Conservation (phyloP, 805 yeast species). For the Metschnikowia drakensbergensis region DNA sequence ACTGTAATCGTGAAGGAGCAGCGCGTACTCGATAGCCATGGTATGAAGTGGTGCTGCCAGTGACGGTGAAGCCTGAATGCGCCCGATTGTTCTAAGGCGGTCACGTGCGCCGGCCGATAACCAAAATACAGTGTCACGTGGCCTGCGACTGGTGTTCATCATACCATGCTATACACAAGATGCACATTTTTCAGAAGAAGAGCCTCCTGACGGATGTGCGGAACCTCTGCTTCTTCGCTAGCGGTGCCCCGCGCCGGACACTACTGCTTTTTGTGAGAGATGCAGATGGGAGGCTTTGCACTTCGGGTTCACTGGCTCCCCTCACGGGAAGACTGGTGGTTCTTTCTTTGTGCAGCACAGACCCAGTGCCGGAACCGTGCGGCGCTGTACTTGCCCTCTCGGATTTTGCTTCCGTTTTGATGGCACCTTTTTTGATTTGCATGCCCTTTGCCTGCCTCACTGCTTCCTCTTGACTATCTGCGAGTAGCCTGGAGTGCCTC, state of each 20-base stretch:
- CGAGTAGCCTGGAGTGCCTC: background rate
- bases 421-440: background rate
- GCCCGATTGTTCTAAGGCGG: background rate
- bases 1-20: slow-evolving; percentile 12
- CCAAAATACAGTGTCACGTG: background rate
- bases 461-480: background rate
- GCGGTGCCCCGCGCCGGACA: background rate
- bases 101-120: background rate
- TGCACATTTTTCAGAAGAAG: background rate
- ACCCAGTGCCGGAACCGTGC: background rate
- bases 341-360: background rate
- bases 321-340: background rate
- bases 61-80: background rate
- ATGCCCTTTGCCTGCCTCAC: background rate
- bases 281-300: background rate
- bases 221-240: background rate
- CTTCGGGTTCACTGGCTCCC: background rate
- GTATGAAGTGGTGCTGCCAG: background rate
- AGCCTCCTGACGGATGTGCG: slow-evolving; percentile 1
- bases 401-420: background rate
- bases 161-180: no score
- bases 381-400: background rate
- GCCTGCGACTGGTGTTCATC: background rate
- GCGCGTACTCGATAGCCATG: slow-evolving; percentile 8
- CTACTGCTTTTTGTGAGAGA: background rate